phyloP scores from a whole-genome alignment of 2,329 filamentous ascomycete genomes.

The Diaporthe caulivora region DNA sequence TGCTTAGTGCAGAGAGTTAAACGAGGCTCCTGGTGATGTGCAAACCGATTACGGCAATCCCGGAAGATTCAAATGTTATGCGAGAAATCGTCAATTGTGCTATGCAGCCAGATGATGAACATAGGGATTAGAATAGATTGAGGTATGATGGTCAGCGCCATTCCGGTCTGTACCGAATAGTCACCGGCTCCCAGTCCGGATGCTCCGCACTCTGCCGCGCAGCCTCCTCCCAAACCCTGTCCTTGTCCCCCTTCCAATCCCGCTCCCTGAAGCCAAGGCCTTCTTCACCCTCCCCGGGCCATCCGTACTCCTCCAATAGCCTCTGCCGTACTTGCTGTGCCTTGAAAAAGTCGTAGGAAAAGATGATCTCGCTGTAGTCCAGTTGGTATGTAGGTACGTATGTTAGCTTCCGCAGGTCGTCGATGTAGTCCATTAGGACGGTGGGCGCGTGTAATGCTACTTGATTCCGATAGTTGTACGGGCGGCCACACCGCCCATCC shows the following conservation, averaged over 20 bases:
- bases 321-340: neutral
- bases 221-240: neutral
- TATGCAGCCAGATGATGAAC: no score
- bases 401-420: neutral
- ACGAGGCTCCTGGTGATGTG: no score
- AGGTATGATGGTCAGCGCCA: neutral
- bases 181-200: neutral
- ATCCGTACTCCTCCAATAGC: neutral
- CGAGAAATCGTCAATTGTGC: no score
- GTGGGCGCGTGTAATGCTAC: neutral
- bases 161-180: neutral
- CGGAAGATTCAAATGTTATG: no score
- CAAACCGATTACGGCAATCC: no score
- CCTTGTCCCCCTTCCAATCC: neutral
- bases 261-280: neutral
- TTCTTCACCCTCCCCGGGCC: neutral
- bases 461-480: neutral
- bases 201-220: neutral
- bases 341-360: neutral
- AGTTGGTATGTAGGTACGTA: neutral
- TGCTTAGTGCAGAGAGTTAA: no score
- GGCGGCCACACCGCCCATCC: neutral
- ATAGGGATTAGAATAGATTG: neutral
- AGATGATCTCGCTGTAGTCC: neutral
- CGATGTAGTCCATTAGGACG: neutral